These are phyloP conservation scores for Hypoxylon crocopeplum DNA, from an alignment of 495 filamentous ascomycete genomes.

Conservation along the genomic window DNA sequence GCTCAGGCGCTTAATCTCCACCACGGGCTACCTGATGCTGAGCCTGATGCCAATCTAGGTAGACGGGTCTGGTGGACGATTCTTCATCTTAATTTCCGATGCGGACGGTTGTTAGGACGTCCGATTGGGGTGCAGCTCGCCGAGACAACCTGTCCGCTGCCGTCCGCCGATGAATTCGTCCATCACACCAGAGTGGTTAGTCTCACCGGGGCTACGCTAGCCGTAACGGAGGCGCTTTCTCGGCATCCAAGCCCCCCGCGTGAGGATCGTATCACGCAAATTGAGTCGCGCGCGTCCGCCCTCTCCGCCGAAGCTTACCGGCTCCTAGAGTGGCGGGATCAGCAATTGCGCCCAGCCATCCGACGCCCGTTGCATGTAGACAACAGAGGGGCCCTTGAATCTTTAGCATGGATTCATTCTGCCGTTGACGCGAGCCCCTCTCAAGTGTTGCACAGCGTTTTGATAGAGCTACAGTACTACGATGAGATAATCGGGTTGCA, in stretches of 20 bases:
- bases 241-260: constrained; percentile 1
- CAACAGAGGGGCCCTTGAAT: neutral
- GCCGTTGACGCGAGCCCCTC: constrained; percentile 16
- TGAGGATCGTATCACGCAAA: constrained; percentile 10
- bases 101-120: constrained; percentile 41
- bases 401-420: constrained; percentile 10
- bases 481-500: constrained; percentile 39
- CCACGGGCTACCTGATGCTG: constrained; percentile 9
- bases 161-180: neutral
- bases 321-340: constrained; percentile 22
- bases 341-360: constrained; percentile 12
- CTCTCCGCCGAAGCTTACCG: constrained; percentile 1
- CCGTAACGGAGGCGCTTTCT: constrained; percentile 30
- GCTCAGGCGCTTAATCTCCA: constrained; percentile 41
- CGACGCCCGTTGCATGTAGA: constrained; percentile 15
- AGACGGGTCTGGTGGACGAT: constrained; percentile 45
- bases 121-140: constrained; percentile 32
- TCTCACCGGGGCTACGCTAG: constrained; percentile 34
- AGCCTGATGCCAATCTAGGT: constrained; percentile 11
- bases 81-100: constrained; percentile 45
- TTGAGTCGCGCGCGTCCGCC: constrained; percentile 13
- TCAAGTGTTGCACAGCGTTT: constrained; percentile 15
- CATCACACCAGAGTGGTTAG: constrained; percentile 37
- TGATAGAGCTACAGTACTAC: constrained; percentile 40
- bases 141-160: constrained; percentile 16